Conservation (phyloP, 768 basidiomycete species). For the Lyophyllum shimeji region DNA sequence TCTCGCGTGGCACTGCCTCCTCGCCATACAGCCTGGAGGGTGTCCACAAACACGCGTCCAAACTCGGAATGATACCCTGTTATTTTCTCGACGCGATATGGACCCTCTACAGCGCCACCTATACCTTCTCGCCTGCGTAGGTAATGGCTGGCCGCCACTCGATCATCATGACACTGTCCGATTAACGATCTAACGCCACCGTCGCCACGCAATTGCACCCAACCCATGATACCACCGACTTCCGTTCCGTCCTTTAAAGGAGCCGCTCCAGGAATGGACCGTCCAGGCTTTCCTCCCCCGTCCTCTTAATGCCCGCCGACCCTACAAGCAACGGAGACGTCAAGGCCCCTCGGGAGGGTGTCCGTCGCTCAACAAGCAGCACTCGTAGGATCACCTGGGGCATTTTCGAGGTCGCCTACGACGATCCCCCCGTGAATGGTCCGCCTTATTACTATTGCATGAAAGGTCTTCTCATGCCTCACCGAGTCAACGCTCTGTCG, state of each 20-base stretch:
- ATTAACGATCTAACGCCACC: not conserved
- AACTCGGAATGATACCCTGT: no score
- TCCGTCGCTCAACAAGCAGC: not conserved
- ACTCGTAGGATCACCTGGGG: conserved; percentile 23
- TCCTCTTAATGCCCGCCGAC: not conserved
- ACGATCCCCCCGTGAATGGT: conserved; percentile 3
- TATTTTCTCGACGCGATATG: no score
- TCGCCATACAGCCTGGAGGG: no score
- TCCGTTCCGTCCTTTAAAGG: not conserved
- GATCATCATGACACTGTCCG: not conserved
- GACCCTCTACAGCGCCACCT: no score
- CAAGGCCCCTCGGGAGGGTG: not conserved
- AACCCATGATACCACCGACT: no score
- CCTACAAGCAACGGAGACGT: not conserved
- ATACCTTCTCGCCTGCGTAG: not conserved
- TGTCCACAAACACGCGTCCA: no score
- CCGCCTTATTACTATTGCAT: not conserved
- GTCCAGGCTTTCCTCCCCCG: not conserved
- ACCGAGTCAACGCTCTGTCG: conserved; percentile 7
- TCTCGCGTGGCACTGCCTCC: no score
- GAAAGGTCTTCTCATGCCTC: not conserved
- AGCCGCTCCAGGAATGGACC: no score
- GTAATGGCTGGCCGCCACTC: no score
- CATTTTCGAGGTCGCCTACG: conserved; percentile 37
- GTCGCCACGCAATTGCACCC: no score